phyloP scores from a whole-genome alignment of 371 early-diverging fungal genomes.

The Rhizopus sp. region DNA sequence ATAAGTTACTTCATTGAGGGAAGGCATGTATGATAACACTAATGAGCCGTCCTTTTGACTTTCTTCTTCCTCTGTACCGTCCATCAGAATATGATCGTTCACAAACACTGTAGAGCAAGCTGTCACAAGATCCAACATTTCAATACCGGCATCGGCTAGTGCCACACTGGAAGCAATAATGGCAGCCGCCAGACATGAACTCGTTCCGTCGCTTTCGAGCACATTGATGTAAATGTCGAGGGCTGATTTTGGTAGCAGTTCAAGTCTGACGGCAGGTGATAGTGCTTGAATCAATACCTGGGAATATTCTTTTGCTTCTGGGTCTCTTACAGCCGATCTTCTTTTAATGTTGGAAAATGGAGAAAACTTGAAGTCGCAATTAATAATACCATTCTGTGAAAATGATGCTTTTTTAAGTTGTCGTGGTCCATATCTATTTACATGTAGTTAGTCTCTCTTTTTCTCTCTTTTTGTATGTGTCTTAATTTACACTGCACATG shows the following conservation, averaged over 20 bases:
- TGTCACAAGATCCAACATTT: constrained; percentile 89
- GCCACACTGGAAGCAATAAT: constrained; percentile 88
- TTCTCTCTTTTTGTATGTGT: not conserved
- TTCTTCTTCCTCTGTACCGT: constrained; percentile 76
- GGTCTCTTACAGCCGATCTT: constrained; percentile 62
- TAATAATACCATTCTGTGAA: constrained; percentile 64
- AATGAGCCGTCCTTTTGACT: constrained; percentile 65
- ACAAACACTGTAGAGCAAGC: constrained; percentile 74
- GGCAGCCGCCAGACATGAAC: constrained; percentile 80
- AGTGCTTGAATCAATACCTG: constrained; percentile 78
- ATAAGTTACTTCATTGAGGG: constrained; percentile 84
- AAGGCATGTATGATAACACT: constrained; percentile 88
- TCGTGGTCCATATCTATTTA: constrained; percentile 73
- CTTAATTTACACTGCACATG: constrained; percentile 85
- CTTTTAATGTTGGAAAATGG: constrained; percentile 83
- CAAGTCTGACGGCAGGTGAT: constrained; percentile 85
- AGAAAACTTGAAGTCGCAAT: constrained; percentile 90
- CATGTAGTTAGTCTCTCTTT: not conserved
- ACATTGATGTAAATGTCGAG: constrained; percentile 88
- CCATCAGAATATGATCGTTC: constrained; percentile 60
- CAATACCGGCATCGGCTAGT: constrained; percentile 93
- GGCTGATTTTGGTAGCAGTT: constrained; percentile 84
- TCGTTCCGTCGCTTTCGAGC: constrained; percentile 84
- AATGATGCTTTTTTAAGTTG: constrained; percentile 61
- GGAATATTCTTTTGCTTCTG: constrained; percentile 84